Evolutionary conservation across 75 land plant species (phyloP), one percentile per base, ranked within the genome.

Genomic region (Chamaecyparis obtusa): DNA sequence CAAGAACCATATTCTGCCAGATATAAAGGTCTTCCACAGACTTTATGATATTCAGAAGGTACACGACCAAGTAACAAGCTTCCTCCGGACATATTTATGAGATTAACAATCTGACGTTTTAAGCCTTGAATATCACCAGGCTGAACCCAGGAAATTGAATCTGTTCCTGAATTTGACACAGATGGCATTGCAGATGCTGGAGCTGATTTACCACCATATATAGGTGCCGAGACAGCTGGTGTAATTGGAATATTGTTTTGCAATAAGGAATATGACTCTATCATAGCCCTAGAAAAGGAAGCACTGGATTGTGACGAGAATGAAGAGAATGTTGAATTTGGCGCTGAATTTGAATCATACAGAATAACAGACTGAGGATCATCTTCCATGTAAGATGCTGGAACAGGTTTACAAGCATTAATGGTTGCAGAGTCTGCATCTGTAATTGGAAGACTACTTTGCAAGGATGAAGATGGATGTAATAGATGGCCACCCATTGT

Each of bases 111-210:
- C 90, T 96, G 99, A 8, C 90, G 88, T 86, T 96, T 98, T 60
- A 98, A 86, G 24, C 99, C 95, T 80, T 92, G 88, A 41, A 98
- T 27, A 84, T 97, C 99, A 13, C 99, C 99, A 30, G 99, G 98
- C 83, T 94, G 96, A 3, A 88, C 93, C 91, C 93, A 94, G 67
- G 72, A 64, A 14, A 43, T 75, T 43, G 78, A 77, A 41, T 88
- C 24, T 37, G 33, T 44, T 46, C 49, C 86, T 85, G 86, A 9
- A 85, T 21, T 85, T 46, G 54, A 37, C 24, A 27, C 54, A 27
- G 83, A 81, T 44, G 54, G 83, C 51, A 81, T 46, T 21, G 32
- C 83, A 81, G 83, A 80, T 27, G 44, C 9, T 44, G 30, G 44
- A 79, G 43, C 11, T 19, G 24, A 79, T 79, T 9, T 43, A 24